Evolutionary conservation across 2,329 filamentous ascomycete genomes (phyloP).

Genomic region (Ustilaginoidea virens): DNA sequence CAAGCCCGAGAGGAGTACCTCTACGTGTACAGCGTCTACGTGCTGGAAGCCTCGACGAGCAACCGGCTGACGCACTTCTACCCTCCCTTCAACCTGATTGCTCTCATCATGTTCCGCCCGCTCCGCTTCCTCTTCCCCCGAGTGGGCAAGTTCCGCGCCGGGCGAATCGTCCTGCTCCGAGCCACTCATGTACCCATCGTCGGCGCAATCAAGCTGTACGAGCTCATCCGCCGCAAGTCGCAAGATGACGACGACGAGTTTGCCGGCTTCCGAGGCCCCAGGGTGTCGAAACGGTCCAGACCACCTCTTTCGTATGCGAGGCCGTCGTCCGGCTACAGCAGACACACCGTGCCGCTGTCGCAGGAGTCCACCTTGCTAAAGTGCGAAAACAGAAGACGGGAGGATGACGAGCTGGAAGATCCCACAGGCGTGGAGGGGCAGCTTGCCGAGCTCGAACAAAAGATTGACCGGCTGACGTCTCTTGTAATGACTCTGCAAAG

Average conservation of each 20-base stretch:
- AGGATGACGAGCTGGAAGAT: conserved; percentile 21
- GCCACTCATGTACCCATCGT: conserved; percentile 53
- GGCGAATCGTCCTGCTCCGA: conserved; percentile 46
- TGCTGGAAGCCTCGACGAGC: conserved; percentile 50
- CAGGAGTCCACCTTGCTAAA: conserved; percentile 7
- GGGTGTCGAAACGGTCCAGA: conserved; percentile 11
- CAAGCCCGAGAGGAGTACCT: conserved; percentile 62
- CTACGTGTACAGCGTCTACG: conserved; percentile 56
- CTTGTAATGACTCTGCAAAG: conserved; percentile 23
- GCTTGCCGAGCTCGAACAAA: conserved; percentile 36
- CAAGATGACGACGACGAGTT: conserved; percentile 27
- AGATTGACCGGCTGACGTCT: conserved; percentile 42
- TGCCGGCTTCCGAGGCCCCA: conserved; percentile 32
- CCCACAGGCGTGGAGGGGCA: conserved; percentile 31
- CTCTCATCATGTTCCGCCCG: conserved; percentile 56
- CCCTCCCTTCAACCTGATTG: conserved; percentile 59
- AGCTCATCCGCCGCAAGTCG: conserved; percentile 30
- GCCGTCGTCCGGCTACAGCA: conserved; percentile 6
- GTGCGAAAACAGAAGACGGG: conserved; percentile 7
- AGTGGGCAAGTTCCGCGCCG: conserved; percentile 44
- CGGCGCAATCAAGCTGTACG: conserved; percentile 52
- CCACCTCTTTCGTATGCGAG: conserved; percentile 8
- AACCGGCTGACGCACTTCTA: conserved; percentile 57
- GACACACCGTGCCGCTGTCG: conserved; percentile 4
- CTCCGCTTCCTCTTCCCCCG: conserved; percentile 52